A percentile compares a stretch with the other conserved stretches of the same genome.
phyloP scores from a whole-genome alignment of 2,329 filamentous ascomycete genomes.

The Colletotrichum camelliae region DNA sequence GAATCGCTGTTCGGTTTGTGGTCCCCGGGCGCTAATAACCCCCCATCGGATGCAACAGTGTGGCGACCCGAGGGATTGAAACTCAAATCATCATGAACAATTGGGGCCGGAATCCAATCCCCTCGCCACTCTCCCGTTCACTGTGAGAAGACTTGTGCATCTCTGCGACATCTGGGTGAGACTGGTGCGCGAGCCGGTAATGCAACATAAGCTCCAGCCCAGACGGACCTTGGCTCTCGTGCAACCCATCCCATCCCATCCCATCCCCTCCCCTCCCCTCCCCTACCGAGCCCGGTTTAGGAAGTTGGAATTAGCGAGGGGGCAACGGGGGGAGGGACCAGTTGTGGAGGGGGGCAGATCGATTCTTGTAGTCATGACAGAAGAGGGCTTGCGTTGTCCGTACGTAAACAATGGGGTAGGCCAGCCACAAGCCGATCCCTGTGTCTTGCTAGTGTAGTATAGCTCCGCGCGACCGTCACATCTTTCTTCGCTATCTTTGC shows the following conservation, averaged over 20 bases:
- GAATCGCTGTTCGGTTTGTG: background rate
- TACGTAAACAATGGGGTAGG: background rate
- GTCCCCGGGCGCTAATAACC: background rate
- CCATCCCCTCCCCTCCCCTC: background rate
- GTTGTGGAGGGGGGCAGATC: background rate
- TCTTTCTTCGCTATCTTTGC: background rate
- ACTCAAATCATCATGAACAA: background rate
- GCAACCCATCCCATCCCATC: background rate
- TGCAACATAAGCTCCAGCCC: background rate
- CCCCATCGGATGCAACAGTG: background rate
- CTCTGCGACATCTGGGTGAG: background rate
- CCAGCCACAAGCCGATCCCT: background rate
- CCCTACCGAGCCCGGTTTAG: background rate
- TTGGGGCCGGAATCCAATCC: background rate
- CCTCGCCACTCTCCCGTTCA: background rate
- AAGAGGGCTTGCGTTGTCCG: background rate
- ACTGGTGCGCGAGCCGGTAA: background rate
- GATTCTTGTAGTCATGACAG: background rate
- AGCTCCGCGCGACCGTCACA: background rate
- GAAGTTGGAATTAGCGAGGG: background rate
- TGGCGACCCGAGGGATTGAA: background rate
- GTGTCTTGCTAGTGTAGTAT: background rate
- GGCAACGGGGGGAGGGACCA: background rate
- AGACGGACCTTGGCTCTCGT: background rate
- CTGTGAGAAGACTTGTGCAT: background rate